Percentiles rank a stretch among this genome's conserved stretches.
phyloP scores from a whole-genome alignment of 192 early-diverging fungal genomes.

The Phlyctochytrium planicorne region DNA sequence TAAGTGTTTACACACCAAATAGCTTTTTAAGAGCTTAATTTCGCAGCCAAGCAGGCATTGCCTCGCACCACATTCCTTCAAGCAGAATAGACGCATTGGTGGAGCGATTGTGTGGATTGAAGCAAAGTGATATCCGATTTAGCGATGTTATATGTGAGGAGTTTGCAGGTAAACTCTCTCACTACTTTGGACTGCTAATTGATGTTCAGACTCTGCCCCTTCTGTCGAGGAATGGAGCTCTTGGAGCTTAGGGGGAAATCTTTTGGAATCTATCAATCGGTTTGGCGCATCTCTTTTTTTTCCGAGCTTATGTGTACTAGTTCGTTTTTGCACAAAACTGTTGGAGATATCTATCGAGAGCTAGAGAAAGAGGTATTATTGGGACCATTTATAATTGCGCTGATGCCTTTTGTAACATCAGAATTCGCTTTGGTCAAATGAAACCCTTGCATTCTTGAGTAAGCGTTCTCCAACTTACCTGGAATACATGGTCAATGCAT shows the following conservation, averaged over 20 bases:
- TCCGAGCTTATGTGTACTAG: too few species aligned
- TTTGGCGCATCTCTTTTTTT: background rate
- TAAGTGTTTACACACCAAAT: background rate
- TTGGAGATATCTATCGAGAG: too few species aligned
- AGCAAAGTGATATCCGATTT: slow-evolving; percentile 13
- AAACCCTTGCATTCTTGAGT: background rate
- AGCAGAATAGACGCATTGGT: slow-evolving; percentile 9
- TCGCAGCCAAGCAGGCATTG: slow-evolving; percentile 11
- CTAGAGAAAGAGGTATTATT: too few species aligned
- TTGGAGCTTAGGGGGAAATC: slow-evolving; percentile 10
- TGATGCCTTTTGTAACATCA: too few species aligned
- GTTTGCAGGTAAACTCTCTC: slow-evolving; percentile 5
- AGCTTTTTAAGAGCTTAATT: background rate
- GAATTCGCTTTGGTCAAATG: slow-evolving; percentile 16
- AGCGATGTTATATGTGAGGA: slow-evolving; percentile 16
- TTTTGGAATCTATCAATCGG: slow-evolving; percentile 7
- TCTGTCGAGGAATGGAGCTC: slow-evolving; percentile 16
- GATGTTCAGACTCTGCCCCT: background rate
- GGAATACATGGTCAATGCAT: slow-evolving; percentile 53
- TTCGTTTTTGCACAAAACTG: too few species aligned
- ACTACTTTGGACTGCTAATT: background rate
- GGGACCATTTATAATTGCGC: too few species aligned
- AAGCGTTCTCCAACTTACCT: background rate
- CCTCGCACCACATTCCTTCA: slow-evolving; percentile 12
- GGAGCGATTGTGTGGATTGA: slow-evolving; percentile 5